Base-by-base conservation (phyloP, 2,329 filamentous ascomycete genomes). In the Ciborinia camelliae region DNA sequence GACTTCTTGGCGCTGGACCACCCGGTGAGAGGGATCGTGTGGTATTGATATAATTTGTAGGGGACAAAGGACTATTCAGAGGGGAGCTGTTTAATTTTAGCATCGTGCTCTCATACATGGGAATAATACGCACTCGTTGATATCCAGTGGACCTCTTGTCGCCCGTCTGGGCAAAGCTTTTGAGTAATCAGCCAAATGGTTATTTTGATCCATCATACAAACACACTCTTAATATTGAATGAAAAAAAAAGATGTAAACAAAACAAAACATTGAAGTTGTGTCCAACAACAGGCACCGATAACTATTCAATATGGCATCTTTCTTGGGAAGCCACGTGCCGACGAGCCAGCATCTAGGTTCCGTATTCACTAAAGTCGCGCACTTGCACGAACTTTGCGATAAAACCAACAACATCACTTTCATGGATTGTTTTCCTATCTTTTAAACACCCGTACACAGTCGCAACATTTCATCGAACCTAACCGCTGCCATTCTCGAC, bases 141-240 rank as follows among this genome's bases (percentile, higher is more conserved):
- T 79, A 72, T 95, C 91, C 26, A 96, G 80, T 4, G 92, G 92
- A 0, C 91, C 91, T 76, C 87, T 90, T 5, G 91, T 95, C 52
- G 88, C 84, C 50, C 88, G 86, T 59, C 89, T 81, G 10, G 88
- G 84, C 52, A 74, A 52, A 53, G 70, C 69, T 72, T 52, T 47
- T 59, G 37, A 37, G 15, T 23, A 37, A 58, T 63, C 8, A 63
- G 62, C n/a, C 26, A 32, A 35, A 20, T 30, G 43, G 28, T 30
- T 47, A 8, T 14, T 59, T 47, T 14, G 30, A 37, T 59, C 41
- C 41, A 59, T 58, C 4, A 35, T 20, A 1, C 14, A 35, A 23
- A 9, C n/a, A n/a, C n/a, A n/a, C n/a, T n/a, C n/a, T n/a, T n/a
- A n/a, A n/a, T n/a, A n/a, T n/a, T n/a, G n/a, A n/a, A n/a, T n/a